phyloP scores from a whole-genome alignment of 164 flowering plant species.

The Liriodendron chinense region DNA sequence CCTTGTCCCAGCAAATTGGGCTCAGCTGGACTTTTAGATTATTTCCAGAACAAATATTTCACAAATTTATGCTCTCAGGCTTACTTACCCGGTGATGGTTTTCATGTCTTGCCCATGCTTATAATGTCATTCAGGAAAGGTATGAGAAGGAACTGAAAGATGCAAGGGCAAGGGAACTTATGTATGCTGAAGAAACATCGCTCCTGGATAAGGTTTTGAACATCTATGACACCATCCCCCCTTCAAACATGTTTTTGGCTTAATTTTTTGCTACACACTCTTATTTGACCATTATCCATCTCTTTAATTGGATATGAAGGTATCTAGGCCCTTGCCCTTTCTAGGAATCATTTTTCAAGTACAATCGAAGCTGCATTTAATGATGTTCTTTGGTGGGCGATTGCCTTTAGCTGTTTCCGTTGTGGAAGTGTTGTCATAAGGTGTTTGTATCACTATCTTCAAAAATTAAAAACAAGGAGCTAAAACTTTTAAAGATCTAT shows the following conservation, averaged over 20 bases:
- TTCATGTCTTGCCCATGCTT: background rate
- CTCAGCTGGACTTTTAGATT: background rate
- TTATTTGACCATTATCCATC: background rate
- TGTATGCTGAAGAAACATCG: conserved; percentile 95
- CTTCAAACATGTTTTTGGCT: background rate
- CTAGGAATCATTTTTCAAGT: background rate
- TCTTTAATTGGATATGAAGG: conserved; percentile 2
- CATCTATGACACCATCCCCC: background rate
- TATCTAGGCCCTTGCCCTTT: background rate
- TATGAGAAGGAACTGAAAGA: conserved; percentile 85
- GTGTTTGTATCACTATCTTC: background rate
- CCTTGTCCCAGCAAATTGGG: background rate
- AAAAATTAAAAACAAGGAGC: background rate
- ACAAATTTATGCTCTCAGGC: background rate
- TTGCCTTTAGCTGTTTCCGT: background rate
- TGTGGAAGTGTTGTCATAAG: background rate
- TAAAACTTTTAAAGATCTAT: too few relatives aligned
- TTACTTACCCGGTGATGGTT: background rate
- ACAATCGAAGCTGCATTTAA: background rate
- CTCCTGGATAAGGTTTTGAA: conserved; percentile 75
- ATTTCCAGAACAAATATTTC: background rate
- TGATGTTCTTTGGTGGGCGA: background rate
- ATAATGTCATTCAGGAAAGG: conserved; percentile 52
- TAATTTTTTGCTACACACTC: background rate
- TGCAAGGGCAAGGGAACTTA: conserved; percentile 85